Evolutionary conservation across 441 rosid species (phyloP), one percentile per base, ranked within the genome.

Genomic region (California macrophylla): DNA sequence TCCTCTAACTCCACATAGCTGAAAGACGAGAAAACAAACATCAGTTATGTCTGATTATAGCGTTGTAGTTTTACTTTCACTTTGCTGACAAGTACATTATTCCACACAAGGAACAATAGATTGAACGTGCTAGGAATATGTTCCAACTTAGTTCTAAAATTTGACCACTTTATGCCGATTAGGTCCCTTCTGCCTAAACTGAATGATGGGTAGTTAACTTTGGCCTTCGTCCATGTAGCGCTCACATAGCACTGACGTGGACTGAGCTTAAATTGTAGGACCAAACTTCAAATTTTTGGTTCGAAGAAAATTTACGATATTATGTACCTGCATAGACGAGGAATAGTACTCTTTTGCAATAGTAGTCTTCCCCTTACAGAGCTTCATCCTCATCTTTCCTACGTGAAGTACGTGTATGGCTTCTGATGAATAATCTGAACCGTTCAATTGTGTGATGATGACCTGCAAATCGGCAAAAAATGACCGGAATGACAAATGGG

Each of bases 1-100:
- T 73, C 98, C 98, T 87, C 98, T 84, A 47, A 92, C 98, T 73
- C 98, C 98, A 66, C 98, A 94, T 28, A 94, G 78, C 99, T 94
- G 72, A 74, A 78, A 42, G 54, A 69, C 34, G 34, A 30, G 34
- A 66, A 50, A 52, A 9, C 32, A 36, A 69, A 23, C 28, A 50
- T 73, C 64, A 78, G 45, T 50, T 66, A 72, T 26, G 66, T 62
- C 66, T 18, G 25, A 7, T 1, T n/a, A n/a, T n/a, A n/a, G n/a
- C n/a, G n/a, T n/a, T n/a, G n/a, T n/a, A n/a, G n/a, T n/a, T n/a
- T n/a, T n/a, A n/a, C n/a, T n/a, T n/a, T n/a, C n/a, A n/a, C n/a
- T n/a, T n/a, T n/a, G n/a, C 2, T n/a, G n/a, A n/a, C n/a, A n/a
- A n/a, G n/a, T n/a, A n/a, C n/a, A n/a, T n/a, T n/a, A 36, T 36